Conservation (phyloP, 768 basidiomycete genomes). For the Nidularia sp. region DNA sequence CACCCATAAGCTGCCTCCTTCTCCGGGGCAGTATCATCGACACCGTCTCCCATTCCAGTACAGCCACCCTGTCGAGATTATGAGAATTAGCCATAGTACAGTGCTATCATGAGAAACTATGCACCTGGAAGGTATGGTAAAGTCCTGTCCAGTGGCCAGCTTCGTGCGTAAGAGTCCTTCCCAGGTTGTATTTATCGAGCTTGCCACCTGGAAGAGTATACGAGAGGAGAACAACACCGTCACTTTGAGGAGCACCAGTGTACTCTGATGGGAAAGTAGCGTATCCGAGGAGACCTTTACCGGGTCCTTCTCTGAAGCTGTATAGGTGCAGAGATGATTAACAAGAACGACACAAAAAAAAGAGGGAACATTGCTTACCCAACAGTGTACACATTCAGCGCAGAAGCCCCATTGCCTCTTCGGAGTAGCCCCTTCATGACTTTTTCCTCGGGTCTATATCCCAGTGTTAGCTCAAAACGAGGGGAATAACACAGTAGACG, state of each 20-base stretch:
- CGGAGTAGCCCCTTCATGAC: constrained; percentile 39
- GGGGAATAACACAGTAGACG: background rate
- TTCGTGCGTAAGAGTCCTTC: constrained; percentile 49
- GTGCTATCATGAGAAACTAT: background rate
- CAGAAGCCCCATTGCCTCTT: constrained; percentile 27
- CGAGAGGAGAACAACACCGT: constrained; percentile 40
- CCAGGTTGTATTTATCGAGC: constrained; percentile 34
- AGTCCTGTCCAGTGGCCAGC: constrained; percentile 53
- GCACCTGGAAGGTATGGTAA: constrained; percentile 51
- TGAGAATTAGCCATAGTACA: background rate
- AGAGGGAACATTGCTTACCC: constrained; percentile 21
- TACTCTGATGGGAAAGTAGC: constrained; percentile 48
- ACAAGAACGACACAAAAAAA: background rate
- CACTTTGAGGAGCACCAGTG: constrained; percentile 28
- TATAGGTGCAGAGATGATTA: constrained; percentile 13
- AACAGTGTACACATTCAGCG: constrained; percentile 48
- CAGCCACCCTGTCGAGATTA: constrained; percentile 26
- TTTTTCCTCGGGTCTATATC: constrained; percentile 26
- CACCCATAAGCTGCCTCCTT: constrained; percentile 33
- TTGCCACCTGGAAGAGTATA: constrained; percentile 37
- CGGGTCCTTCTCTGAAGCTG: constrained; percentile 21
- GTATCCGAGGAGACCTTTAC: constrained; percentile 41
- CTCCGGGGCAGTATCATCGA: constrained; percentile 40
- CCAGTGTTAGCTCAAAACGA: constrained; percentile 1
- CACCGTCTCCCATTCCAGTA: constrained; percentile 28